Percentiles rank a stretch among this genome's conserved stretches.
phyloP scores from a whole-genome alignment of 495 filamentous ascomycete species.

The Hypoxylon lienhwacheense region DNA sequence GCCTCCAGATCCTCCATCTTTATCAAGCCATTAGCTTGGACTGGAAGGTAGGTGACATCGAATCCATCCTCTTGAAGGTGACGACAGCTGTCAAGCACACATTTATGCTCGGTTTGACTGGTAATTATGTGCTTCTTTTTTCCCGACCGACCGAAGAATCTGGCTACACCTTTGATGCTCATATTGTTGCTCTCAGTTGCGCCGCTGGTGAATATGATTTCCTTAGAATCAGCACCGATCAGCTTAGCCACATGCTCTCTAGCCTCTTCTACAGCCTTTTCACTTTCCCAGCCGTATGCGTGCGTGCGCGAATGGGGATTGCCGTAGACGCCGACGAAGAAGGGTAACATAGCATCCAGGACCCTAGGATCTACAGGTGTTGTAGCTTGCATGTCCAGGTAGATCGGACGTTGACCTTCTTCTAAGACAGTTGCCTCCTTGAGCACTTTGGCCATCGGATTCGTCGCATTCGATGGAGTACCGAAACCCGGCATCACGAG shows the following conservation, averaged over 20 bases:
- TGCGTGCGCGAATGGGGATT: slow-evolving; percentile 98
- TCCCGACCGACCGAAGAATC: slow-evolving; percentile 87
- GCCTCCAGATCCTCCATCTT: slow-evolving; percentile 84
- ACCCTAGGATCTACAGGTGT: slow-evolving; percentile 95
- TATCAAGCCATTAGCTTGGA: slow-evolving; percentile 80
- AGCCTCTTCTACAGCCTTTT: slow-evolving; percentile 87
- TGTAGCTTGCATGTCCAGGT: slow-evolving; percentile 98
- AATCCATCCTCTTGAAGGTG: slow-evolving; percentile 97
- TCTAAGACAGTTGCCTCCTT: slow-evolving; percentile 94
- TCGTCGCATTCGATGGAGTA: slow-evolving; percentile 54
- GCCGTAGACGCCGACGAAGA: slow-evolving; percentile 88
- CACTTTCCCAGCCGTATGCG: slow-evolving; percentile 98
- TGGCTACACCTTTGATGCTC: slow-evolving; percentile 96
- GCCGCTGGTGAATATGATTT: slow-evolving; percentile 98
- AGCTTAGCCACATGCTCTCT: slow-evolving; percentile 79
- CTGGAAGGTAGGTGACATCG: slow-evolving; percentile 92
- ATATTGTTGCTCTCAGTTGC: slow-evolving; percentile 99
- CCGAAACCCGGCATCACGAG: slow-evolving; percentile 62
- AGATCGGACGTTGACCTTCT: slow-evolving; percentile 90
- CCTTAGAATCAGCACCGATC: slow-evolving; percentile 93
- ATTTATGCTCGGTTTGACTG: slow-evolving; percentile 97
- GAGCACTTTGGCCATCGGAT: slow-evolving; percentile 80
- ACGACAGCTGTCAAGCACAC: slow-evolving; percentile 93
- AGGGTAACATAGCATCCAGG: slow-evolving; percentile 95
- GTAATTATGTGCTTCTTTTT: slow-evolving; percentile 99